These are phyloP conservation scores for Hyaloscypha variabilis DNA, from an alignment of 495 filamentous ascomycete species.

Conservation along the genomic window DNA sequence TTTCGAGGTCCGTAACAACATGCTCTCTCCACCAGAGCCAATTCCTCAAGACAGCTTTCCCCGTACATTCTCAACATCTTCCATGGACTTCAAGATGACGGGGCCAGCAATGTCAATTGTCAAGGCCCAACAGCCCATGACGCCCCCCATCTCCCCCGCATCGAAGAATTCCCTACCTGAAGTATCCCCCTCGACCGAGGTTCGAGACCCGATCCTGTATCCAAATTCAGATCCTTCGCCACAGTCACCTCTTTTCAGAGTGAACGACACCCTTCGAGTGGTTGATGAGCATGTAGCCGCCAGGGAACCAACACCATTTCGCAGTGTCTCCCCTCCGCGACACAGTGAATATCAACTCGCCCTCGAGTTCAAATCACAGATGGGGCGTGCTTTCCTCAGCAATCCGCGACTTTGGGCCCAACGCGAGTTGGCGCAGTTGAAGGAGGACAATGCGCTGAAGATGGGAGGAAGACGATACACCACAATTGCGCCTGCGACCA, in stretches of 20 bases:
- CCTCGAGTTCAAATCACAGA: slow-evolving; percentile 66
- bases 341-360: slow-evolving; percentile 71
- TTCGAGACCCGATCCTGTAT: slow-evolving; percentile 64
- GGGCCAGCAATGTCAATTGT: slow-evolving; percentile 28
- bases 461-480: slow-evolving; percentile 46
- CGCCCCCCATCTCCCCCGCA: slow-evolving; percentile 74
- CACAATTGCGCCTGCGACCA: slow-evolving; percentile 47
- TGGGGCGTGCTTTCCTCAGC: slow-evolving; percentile 58
- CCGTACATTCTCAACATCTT: slow-evolving; percentile 35
- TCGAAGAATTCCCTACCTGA: slow-evolving; percentile 51
- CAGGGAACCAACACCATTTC: slow-evolving; percentile 54
- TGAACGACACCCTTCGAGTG: slow-evolving; percentile 51
- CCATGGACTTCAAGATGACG: slow-evolving; percentile 47
- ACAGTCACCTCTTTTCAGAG: slow-evolving; percentile 59
- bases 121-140: slow-evolving; percentile 57
- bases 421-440: slow-evolving; percentile 62
- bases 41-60: slow-evolving; percentile 65
- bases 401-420: slow-evolving; percentile 63
- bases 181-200: slow-evolving; percentile 39
- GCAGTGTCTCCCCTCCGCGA: slow-evolving; percentile 63
- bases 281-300: slow-evolving; percentile 69
- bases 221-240: slow-evolving; percentile 51
- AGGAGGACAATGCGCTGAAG: slow-evolving; percentile 52
- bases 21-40: slow-evolving; percentile 77
- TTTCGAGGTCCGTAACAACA: slow-evolving; percentile 49